Percentiles rank a stretch among this genome's conserved stretches.
phyloP scores from a whole-genome alignment of 768 basidiomycete genomes.

The Mycena rosella region DNA sequence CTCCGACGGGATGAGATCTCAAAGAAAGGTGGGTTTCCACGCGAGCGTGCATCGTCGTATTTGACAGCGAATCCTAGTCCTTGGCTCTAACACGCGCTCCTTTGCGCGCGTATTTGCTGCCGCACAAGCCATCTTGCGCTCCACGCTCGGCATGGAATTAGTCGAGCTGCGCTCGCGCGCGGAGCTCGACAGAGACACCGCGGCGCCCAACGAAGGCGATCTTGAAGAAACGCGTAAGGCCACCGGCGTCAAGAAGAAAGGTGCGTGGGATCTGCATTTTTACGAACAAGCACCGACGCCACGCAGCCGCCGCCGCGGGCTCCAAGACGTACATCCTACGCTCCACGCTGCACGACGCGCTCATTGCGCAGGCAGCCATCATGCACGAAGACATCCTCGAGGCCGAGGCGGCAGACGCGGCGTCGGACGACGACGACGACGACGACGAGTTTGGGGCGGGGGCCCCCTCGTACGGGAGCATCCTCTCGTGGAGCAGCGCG shows the following conservation, averaged over 20 bases:
- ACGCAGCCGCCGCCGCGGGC: slow-evolving; percentile 64
- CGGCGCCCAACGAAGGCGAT: slow-evolving; percentile 56
- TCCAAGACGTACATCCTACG: slow-evolving; percentile 90
- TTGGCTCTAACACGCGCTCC: slow-evolving; percentile 56
- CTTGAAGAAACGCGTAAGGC: slow-evolving; percentile 60
- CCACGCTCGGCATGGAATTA: slow-evolving; percentile 87
- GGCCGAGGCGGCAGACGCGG: slow-evolving; percentile 60
- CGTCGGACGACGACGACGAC: slow-evolving; percentile 64
- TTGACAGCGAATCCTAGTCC: slow-evolving; percentile 41
- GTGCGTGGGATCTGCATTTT: slow-evolving; percentile 51
- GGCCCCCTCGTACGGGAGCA: slow-evolving; percentile 66
- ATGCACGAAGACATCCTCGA: slow-evolving; percentile 68
- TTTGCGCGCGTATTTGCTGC: slow-evolving; percentile 74
- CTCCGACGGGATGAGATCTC: slow-evolving; percentile 87
- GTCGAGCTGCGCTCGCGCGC: slow-evolving; percentile 79
- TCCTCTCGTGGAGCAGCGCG: slow-evolving; percentile 77
- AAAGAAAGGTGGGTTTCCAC: slow-evolving; percentile 81
- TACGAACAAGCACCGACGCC: background rate
- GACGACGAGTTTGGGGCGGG: slow-evolving; percentile 56
- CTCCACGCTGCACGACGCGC: slow-evolving; percentile 70
- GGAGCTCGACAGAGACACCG: slow-evolving; percentile 61
- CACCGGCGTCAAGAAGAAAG: slow-evolving; percentile 76
- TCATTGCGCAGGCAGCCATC: slow-evolving; percentile 73
- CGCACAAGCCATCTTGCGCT: slow-evolving; percentile 75
- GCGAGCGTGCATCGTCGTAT: background rate